Conservation (phyloP, 1,284 basidiomycete species). For the Cystobasidium pallidum region DNA sequence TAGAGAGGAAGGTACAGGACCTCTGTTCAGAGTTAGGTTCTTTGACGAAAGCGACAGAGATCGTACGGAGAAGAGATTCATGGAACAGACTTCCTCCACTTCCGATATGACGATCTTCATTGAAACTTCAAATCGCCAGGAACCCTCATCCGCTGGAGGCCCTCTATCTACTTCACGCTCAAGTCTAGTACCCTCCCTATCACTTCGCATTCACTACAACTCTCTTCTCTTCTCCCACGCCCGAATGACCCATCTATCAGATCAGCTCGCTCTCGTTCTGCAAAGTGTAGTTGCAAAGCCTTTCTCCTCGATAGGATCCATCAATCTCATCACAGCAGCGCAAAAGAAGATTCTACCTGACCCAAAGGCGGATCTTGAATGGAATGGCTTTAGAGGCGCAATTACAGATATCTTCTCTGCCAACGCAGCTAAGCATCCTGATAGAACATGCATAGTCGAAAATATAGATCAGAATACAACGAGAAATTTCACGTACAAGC, state of each 20-base stretch:
- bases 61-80: constrained; percentile 68
- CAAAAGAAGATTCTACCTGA: constrained; percentile 78
- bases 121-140: constrained; percentile 61
- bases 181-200: constrained; percentile 74
- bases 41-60: constrained; percentile 82
- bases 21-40: constrained; percentile 91
- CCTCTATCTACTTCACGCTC: constrained; percentile 64
- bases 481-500: constrained; percentile 72
- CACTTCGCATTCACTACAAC: constrained; percentile 87
- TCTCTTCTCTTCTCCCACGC: constrained; percentile 85
- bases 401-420: constrained; percentile 89
- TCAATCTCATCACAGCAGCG: constrained; percentile 75
- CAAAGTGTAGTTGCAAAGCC: constrained; percentile 65
- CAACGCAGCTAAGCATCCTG: constrained; percentile 76
- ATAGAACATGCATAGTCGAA: constrained; percentile 81
- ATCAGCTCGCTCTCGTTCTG: constrained; percentile 82
- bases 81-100: constrained; percentile 66
- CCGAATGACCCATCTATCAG: constrained; percentile 77
- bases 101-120: constrained; percentile 84
- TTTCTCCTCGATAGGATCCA: constrained; percentile 66
- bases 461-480: constrained; percentile 63
- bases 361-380: constrained; percentile 86
- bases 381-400: constrained; percentile 96
- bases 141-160: constrained; percentile 63
- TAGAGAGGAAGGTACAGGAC: constrained; percentile 53